These are phyloP conservation scores for Suhomyces taliae DNA, from an alignment of 1,139 yeast species.

Conservation along the genomic window DNA sequence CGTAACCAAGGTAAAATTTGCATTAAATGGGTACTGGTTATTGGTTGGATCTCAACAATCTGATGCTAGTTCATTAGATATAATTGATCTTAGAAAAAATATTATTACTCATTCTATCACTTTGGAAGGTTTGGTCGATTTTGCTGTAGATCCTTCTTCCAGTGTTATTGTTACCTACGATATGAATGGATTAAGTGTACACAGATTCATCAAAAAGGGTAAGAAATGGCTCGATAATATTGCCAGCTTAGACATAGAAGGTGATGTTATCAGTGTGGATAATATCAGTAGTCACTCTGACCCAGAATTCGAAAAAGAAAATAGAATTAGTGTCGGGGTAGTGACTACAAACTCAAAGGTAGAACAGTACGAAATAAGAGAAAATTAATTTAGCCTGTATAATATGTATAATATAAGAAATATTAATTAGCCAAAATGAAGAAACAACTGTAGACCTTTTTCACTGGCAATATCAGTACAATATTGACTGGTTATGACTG, in stretches of 20 bases:
- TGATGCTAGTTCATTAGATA: constrained; percentile 31
- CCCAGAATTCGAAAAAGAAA: constrained; percentile 1
- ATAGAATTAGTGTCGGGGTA: constrained; percentile 3
- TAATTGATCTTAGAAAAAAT: constrained; percentile 60
- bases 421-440: no score
- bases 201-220: constrained; percentile 45
- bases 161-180: constrained; percentile 33
- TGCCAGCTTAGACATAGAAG: constrained; percentile 2
- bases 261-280: background rate
- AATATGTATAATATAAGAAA: background rate
- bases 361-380: background rate
- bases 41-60: constrained; percentile 21
- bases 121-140: constrained; percentile 21
- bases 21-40: constrained; percentile 73
- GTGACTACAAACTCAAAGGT: constrained; percentile 2
- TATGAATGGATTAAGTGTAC: constrained; percentile 20
- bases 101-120: constrained; percentile 28
- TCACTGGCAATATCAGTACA: no score
- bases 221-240: constrained; percentile 36
- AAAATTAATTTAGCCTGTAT: background rate
- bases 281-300: background rate
- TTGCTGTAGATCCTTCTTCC: constrained; percentile 50
- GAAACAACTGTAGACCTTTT: no score
- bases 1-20: constrained; percentile 50
- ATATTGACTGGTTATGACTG: no score